These are phyloP conservation scores for Nepenthes alata DNA, from an alignment of 179 eudicot species.

Conservation along the genomic window DNA sequence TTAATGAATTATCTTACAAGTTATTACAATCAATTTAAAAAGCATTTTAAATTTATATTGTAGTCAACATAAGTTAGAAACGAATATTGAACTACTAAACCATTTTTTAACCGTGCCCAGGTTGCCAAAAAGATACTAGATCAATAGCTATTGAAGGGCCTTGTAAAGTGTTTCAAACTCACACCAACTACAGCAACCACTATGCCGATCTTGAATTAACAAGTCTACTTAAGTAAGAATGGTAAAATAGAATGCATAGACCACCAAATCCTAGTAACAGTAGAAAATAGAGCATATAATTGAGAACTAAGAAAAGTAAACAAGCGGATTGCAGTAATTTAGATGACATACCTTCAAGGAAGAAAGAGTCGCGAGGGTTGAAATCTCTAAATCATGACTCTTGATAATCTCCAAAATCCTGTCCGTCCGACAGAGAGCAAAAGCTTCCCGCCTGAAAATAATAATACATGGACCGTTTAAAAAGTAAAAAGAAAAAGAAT, in stretches of 20 bases:
- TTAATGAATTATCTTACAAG: too few relatives aligned
- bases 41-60: too few relatives aligned
- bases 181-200: too few relatives aligned
- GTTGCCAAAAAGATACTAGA: too few relatives aligned
- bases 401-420: constrained; percentile 33
- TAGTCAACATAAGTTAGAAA: too few relatives aligned
- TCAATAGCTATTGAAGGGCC: too few relatives aligned
- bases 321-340: not conserved
- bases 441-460: constrained; percentile 57
- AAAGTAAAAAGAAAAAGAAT: not conserved
- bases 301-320: not conserved
- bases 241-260: not conserved
- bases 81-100: too few relatives aligned
- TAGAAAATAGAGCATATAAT: not conserved
- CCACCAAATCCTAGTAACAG: not conserved
- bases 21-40: too few relatives aligned
- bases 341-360: constrained; percentile 37
- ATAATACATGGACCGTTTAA: not conserved
- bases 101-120: too few relatives aligned
- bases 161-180: too few relatives aligned
- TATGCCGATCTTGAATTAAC: too few relatives aligned
- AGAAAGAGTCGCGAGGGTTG: constrained; percentile 67
- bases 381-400: constrained; percentile 52
- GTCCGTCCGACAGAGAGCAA: constrained; percentile 52
- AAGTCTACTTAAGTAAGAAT: too few relatives aligned